Percentiles rank a stretch among this genome's conserved stretches.
Evolutionary conservation across 306 rosid species (phyloP).

Genomic region (Pyrus bretschneideri): DNA sequence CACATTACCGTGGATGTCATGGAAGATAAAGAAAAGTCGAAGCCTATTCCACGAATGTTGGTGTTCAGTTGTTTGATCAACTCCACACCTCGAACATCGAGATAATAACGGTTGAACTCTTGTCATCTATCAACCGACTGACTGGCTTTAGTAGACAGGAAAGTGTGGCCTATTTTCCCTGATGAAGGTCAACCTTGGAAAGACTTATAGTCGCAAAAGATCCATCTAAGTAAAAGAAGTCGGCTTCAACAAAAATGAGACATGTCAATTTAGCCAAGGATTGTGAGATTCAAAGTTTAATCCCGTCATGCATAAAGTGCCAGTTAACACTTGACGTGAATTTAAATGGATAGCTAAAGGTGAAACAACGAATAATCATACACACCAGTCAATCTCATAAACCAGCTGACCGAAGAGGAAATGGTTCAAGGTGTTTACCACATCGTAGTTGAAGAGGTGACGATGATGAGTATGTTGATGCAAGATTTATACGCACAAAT

Average conservation of each 20-base stretch:
- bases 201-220: not conserved
- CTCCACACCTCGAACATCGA: not conserved
- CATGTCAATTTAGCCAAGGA: no score
- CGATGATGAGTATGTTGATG: fast-evolving
- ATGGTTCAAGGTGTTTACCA: not conserved
- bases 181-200: fast-evolving
- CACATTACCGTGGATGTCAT: not conserved
- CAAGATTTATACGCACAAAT: no score
- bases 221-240: no score
- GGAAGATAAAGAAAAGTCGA: not conserved
- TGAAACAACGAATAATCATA: not conserved
- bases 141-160: fast-evolving
- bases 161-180: fast-evolving
- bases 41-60: not conserved
- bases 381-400: not conserved
- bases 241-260: no score
- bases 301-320: not conserved
- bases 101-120: no score
- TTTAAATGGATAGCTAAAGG: not conserved
- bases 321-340: no score
- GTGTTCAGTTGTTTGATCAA: not conserved
- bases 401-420: no score
- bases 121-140: no score
- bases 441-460: not conserved
- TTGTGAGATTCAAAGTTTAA: no score